Base-by-base conservation (phyloP, 495 filamentous ascomycete species). In the Hypoxylon perforatum region DNA sequence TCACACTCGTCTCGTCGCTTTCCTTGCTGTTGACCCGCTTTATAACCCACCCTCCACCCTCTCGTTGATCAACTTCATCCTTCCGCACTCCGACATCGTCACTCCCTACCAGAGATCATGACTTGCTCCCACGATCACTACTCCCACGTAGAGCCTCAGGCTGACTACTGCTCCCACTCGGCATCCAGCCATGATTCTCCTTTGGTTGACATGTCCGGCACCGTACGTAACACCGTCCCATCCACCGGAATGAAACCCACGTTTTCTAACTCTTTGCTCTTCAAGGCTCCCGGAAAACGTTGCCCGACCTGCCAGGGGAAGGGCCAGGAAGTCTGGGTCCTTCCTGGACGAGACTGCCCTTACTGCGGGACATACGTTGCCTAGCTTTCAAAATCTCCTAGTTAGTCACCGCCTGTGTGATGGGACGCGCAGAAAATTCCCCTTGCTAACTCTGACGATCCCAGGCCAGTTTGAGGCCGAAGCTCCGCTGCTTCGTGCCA, bases 261-360 rank as follows among this genome's bases (percentile, higher is more conserved):
- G 12, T 7, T 28, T 38, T 53, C 61, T 64, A 45, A 69, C 51
- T 4, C 39, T 33, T 9, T 28, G 3, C 25, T 15, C 6, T 28
- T 46, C 45, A 63, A 70, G 61, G 65, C 70, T 35, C 65, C 57
- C 11, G 57, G 56, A 9, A 65, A 65, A 55, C 65, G 63, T 42
- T 76, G 76, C 39, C 71, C 73, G 38, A 73, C 72, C 41, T 79
- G 75, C 46, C 73, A 75, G 38, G 73, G 70, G 17, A 81, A 82
- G 39, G 82, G 82, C 35, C 65, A 76, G 23, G 82, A 84, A 36
- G 76, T 82, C 41, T 84, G 82, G 82, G 81, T 84, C 44, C 75
- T 83, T 36, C 80, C 80, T 1, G 81, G 82, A 38, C 70, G 76
- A 36, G 67, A 75, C 17, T 84, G 82, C 52, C 73, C 72, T 10